These are phyloP conservation scores for Lepidium didymum DNA, from an alignment of 345 rosid species.

Conservation along the genomic window DNA sequence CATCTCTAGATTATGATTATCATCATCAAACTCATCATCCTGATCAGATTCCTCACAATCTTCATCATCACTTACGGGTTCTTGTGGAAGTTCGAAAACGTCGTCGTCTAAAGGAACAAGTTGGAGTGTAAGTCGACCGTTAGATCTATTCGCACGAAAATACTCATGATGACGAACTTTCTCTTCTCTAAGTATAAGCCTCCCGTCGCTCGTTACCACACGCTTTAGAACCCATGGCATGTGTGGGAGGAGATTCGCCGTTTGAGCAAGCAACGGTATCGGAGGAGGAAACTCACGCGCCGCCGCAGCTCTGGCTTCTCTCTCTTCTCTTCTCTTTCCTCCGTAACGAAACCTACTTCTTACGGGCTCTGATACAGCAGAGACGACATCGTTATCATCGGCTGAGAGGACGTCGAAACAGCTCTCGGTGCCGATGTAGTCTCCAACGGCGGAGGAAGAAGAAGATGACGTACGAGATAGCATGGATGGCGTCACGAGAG, in stretches of 20 bases:
- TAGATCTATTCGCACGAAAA: conserved; percentile 49
- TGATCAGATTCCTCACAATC: not conserved
- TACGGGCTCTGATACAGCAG: not conserved
- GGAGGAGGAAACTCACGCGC: conserved; percentile 68
- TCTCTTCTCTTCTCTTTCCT: conserved; percentile 27
- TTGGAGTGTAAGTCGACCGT: conserved; percentile 67
- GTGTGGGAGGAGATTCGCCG: conserved; percentile 39
- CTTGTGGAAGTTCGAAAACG: conserved; percentile 19
- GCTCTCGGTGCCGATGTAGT: conserved; percentile 78
- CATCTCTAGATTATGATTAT: not conserved
- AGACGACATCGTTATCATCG: not conserved
- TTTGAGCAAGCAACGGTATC: conserved; percentile 48
- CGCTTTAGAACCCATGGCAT: conserved; percentile 69
- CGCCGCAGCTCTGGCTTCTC: conserved; percentile 32
- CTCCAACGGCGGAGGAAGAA: conserved; percentile 39
- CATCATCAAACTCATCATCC: not conserved
- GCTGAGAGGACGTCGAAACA: conserved; percentile 46
- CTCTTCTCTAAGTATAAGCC: conserved; percentile 58
- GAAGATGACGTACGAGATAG: conserved; percentile 27
- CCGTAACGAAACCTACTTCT: conserved; percentile 14
- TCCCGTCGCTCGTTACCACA: conserved; percentile 56
- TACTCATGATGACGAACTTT: conserved; percentile 60
- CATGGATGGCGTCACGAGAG: conserved; percentile 20
- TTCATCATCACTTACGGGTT: not conserved
- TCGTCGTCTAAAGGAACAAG: conserved; percentile 45